Evolutionary conservation across 768 basidiomycete genomes (phyloP).

Genomic region (Tricholoma bakamatsutake): DNA sequence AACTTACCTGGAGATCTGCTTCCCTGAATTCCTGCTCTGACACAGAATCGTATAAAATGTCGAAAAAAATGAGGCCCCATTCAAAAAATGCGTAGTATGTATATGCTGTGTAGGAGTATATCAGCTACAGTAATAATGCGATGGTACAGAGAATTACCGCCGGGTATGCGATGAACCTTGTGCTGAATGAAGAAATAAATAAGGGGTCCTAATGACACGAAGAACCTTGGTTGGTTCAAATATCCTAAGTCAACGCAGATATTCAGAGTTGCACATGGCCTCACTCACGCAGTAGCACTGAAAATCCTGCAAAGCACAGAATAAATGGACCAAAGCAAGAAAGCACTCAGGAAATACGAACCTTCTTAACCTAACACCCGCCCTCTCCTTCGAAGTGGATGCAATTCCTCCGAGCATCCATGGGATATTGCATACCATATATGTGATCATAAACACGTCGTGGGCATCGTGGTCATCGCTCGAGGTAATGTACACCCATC

Average conservation of each 20-base stretch:
- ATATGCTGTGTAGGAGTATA: slow-evolving; percentile 50
- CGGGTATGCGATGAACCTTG: slow-evolving; percentile 72
- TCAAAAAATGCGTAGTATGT: slow-evolving; percentile 84
- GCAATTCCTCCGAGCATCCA: slow-evolving; percentile 79
- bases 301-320: slow-evolving; percentile 33
- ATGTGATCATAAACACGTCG: slow-evolving; percentile 84
- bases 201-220: slow-evolving; percentile 61
- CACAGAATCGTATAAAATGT: slow-evolving; percentile 70
- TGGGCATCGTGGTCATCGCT: slow-evolving; percentile 79
- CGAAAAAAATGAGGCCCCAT: slow-evolving; percentile 75
- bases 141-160: slow-evolving; percentile 43
- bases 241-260: not conserved
- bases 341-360: slow-evolving; percentile 20
- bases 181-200: slow-evolving; percentile 85
- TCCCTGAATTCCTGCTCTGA: slow-evolving; percentile 52
- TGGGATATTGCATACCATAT: slow-evolving; percentile 78
- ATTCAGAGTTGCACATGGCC: not conserved
- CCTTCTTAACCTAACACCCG: slow-evolving; percentile 46
- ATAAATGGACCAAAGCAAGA: not conserved
- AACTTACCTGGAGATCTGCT: slow-evolving; percentile 46
- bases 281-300: slow-evolving; percentile 45
- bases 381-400: slow-evolving; percentile 41
- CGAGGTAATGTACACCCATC: slow-evolving; percentile 90
- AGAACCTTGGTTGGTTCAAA: slow-evolving; percentile 48
- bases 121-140: not conserved